phyloP scores from a whole-genome alignment of 768 basidiomycete genomes.

The Boletus reticuloceps region DNA sequence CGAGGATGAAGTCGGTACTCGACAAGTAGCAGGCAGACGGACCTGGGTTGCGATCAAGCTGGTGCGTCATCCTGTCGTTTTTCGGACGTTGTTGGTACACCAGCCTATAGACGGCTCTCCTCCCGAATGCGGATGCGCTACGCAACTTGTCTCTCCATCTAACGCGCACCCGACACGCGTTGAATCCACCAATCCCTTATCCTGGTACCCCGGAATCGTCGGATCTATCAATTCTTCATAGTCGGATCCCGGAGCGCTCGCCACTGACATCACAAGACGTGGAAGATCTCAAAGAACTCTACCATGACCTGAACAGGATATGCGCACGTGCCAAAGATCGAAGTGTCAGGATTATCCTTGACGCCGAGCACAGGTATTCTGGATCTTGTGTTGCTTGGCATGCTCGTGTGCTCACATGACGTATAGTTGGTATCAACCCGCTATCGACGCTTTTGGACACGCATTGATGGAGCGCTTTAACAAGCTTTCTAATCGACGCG shows the following conservation, averaged over 20 bases:
- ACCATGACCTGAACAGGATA: constrained; percentile 59
- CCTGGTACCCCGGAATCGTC: constrained; percentile 63
- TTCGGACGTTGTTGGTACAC: neutral
- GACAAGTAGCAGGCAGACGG: constrained; percentile 40
- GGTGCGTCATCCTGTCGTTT: constrained; percentile 38
- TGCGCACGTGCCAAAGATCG: constrained; percentile 59
- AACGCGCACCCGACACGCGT: constrained; percentile 38
- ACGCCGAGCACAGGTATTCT: constrained; percentile 75
- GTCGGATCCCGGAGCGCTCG: constrained; percentile 12
- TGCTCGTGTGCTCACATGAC: constrained; percentile 3
- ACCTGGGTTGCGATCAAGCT: constrained; percentile 89
- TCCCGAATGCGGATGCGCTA: constrained; percentile 61
- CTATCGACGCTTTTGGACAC: constrained; percentile 76
- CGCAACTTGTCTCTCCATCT: constrained; percentile 62
- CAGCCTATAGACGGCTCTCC: constrained; percentile 55
- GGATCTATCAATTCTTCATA: constrained; percentile 55
- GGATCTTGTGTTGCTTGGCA: neutral
- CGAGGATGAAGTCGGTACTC: constrained; percentile 48
- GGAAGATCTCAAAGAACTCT: constrained; percentile 55
- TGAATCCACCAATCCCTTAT: constrained; percentile 45
- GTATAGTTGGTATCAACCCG: constrained; percentile 64
- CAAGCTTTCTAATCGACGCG: constrained; percentile 27
- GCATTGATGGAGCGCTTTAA: constrained; percentile 81
- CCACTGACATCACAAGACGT: constrained; percentile 56
- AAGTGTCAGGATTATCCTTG: constrained; percentile 71